Conservation (phyloP, 2,329 filamentous ascomycete species). For the Ophioceras dolichostomum region DNA sequence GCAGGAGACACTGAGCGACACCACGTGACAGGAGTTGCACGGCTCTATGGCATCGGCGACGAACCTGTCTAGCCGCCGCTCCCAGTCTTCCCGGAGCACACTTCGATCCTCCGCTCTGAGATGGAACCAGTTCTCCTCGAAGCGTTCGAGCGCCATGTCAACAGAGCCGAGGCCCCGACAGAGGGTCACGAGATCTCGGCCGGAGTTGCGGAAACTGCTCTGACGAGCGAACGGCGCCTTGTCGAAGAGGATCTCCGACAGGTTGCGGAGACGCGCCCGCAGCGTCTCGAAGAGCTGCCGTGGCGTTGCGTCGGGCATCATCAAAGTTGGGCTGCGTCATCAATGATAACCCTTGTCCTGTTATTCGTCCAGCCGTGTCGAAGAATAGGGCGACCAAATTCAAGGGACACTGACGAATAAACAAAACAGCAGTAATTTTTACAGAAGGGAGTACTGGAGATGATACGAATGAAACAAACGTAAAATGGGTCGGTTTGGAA, state of each 20-base stretch:
- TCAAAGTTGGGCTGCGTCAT: no score
- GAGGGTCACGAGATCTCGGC: neutral
- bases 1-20: neutral
- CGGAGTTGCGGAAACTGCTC: conserved; percentile 2
- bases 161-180: conserved; percentile 3
- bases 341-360: no score
- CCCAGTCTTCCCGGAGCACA: conserved; percentile 4
- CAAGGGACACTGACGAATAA: no score
- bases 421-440: no score
- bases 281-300: conserved; percentile 3
- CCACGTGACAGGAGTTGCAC: conserved; percentile 1
- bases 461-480: no score
- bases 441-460: no score
- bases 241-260: conserved; percentile 4
- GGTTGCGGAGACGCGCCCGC: conserved; percentile 1
- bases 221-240: conserved; percentile 1
- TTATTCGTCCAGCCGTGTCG: no score
- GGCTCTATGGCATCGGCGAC: neutral
- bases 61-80: conserved; percentile 1
- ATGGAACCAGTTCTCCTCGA: conserved; percentile 3
- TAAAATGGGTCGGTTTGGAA: no score
- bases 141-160: neutral
- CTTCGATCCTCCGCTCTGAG: neutral
- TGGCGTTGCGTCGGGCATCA: neutral
- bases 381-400: no score